Evolutionary conservation across 169 alveolate genomes (phyloP), one percentile per base, ranked within the genome.

Genomic region (Hepatocystis sp.): DNA sequence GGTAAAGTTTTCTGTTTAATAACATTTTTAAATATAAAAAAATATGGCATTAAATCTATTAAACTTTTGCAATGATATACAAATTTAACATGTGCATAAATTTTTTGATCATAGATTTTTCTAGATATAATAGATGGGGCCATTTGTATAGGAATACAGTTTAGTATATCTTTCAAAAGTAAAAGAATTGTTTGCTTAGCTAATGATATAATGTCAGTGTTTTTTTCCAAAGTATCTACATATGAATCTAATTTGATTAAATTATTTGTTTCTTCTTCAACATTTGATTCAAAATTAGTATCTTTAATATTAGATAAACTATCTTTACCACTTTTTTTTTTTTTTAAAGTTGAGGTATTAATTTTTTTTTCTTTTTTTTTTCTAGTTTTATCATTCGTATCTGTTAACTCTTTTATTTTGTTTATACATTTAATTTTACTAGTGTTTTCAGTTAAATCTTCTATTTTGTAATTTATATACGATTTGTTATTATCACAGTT

Each of bases 131-230:
- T 25, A 36, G 89, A 63, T 30, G 89, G 89, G n/a, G 89, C 89
- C 89, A 81, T 81, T 64, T 63, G 84, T 61, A 51, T 32, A 36
- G 89, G 89, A 42, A 81, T 81, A 64, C 84, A 63, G 42, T 81
- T 63, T 36, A 63, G 17, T 53, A 81, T 63, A 25, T 63, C 84
- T 81, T 81, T 81, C 49, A 81, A 53, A 47, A 63, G 81, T 39
- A 81, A 61, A 49, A 81, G 66, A 30, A 81, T 81, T 3, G 89
- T 64, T 64, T 61, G 61, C 21, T 81, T 81, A n/a, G 89, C 84
- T 44, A 81, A 15, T 36, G 89, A 76, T 58, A 39, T 36, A 53
- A 36, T 47, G 30, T 49, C 81, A 36, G 25, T 49, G 30, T 81
- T 39, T 13, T 51, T 15, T 2, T 63, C 47, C 53, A 81, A 34